Conservation (phyloP, 2,329 filamentous ascomycete species). For the Nemania sp. region DNA sequence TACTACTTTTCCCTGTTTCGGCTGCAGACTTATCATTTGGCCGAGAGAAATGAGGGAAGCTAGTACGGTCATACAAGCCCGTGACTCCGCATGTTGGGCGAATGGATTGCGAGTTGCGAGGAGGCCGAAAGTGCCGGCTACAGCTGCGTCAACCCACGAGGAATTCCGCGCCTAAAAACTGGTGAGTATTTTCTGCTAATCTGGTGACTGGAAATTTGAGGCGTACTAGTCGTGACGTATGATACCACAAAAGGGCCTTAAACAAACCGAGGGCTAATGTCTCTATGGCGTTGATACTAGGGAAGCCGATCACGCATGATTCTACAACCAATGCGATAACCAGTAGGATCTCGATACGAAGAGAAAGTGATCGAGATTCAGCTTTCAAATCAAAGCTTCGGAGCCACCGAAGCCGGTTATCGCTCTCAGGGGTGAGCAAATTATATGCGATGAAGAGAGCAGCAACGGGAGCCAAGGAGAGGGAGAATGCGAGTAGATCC, state of each 20-base stretch:
- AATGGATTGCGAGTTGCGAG: constrained; percentile 37
- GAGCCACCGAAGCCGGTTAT: constrained; percentile 32
- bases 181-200: background rate
- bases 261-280: constrained; percentile 32
- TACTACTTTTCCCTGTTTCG: constrained; percentile 37
- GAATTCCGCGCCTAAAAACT: constrained; percentile 36
- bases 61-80: constrained; percentile 34
- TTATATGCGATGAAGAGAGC: constrained; percentile 39
- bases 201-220: background rate
- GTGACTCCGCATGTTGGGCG: constrained; percentile 32
- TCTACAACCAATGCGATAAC: constrained; percentile 24
- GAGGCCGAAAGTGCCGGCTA: constrained; percentile 40
- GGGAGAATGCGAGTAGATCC: constrained; percentile 26
- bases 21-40: constrained; percentile 40
- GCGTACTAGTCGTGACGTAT: constrained; percentile 39
- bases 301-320: constrained; percentile 31
- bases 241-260: constrained; percentile 44
- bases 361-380: constrained; percentile 31
- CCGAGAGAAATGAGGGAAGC: constrained; percentile 39
- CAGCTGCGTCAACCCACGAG: constrained; percentile 39
- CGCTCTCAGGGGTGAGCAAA: constrained; percentile 29
- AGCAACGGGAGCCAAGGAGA: constrained; percentile 37
- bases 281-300: constrained; percentile 16
- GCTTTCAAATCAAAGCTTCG: constrained; percentile 41
- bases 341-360: constrained; percentile 28